Evolutionary conservation across 108 stramenopile species (phyloP), one percentile per base, ranked within the genome.

Genomic region (Craspedostauros australis): DNA sequence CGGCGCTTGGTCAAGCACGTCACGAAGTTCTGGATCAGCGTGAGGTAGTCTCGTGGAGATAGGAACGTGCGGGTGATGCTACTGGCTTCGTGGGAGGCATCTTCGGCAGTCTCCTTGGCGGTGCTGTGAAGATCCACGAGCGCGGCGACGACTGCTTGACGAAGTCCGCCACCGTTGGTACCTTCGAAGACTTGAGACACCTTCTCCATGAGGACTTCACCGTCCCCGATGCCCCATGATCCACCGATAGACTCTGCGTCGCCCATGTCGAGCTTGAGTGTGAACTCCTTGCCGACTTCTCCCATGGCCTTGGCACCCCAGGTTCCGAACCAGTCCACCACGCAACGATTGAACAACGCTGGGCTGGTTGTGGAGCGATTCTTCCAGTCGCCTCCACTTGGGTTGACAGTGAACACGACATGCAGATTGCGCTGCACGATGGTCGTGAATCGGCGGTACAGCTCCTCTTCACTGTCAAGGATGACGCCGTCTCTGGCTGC

Each of bases 291-390:
- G 2, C 60, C 78, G 14, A 95, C 95, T 60, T 98, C 94, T 19
- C 86, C 93, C 75, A 99, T 72, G 3, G 99, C 96, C 50, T 80
- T 85, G 21, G 50, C 34, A 36, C 84, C 70, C 99, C 99, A 99
- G 9, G 95, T 94, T 25, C 99, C 99, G 62, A 98, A 98, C 99
- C 99, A 99, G 63, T 99, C 97, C 1, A 99, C 97, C 6, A 99
- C 98, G 60, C 99, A 99, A 32, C 99, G 80, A 79, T 99, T 99
- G 76, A 99, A 99, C 21, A 99, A 68, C 18, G 99, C 99, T 4
- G 99, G 99, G 59, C 94, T 96, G 18, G 99, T 97, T 7, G 97
- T 96, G 19, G 95, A 93, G 21, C 97, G 82, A 39, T 90, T 88
- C 64, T 82, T 91, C 86, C 83, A 88, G 46, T 94, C 89, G 9